Percentiles rank a stretch among this genome's conserved stretches.
Evolutionary conservation across 2,329 filamentous ascomycete species (phyloP).

Genomic region (Colletotrichum gloeosporioides): DNA sequence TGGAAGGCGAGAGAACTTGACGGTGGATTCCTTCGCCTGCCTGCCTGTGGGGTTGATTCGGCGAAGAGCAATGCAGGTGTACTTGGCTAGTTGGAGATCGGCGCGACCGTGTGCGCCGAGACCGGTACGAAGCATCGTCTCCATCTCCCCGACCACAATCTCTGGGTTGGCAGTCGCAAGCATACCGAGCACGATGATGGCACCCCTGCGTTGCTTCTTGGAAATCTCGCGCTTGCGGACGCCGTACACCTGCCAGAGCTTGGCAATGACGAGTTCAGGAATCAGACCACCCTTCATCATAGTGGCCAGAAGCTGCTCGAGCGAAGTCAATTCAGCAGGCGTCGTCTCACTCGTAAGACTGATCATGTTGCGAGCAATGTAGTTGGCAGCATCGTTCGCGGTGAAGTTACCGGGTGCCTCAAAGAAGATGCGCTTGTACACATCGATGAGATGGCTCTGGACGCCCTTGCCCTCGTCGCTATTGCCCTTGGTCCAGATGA

Average conservation of each 20-base stretch:
- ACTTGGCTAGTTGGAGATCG: slow-evolving; percentile 90
- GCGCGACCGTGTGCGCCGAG: slow-evolving; percentile 79
- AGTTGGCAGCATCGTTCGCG: slow-evolving; percentile 90
- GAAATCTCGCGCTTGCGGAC: slow-evolving; percentile 94
- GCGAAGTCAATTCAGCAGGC: slow-evolving; percentile 90
- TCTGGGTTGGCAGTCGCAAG: slow-evolving; percentile 90
- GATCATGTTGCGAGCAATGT: slow-evolving; percentile 98
- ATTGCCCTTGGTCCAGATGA: slow-evolving; percentile 99
- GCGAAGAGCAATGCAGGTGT: slow-evolving; percentile 90
- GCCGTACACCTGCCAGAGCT: slow-evolving; percentile 97
- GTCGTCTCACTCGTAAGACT: slow-evolving; percentile 96
- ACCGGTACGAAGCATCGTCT: slow-evolving; percentile 90
- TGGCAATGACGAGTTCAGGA: slow-evolving; percentile 83
- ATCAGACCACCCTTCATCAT: slow-evolving; percentile 97
- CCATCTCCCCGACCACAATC: slow-evolving; percentile 93
- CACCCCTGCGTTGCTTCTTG: slow-evolving; percentile 84
- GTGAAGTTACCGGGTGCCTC: slow-evolving; percentile 90
- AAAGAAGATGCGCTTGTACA: slow-evolving; percentile 95
- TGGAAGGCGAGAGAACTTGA: slow-evolving; percentile 77
- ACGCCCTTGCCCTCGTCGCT: slow-evolving; percentile 99
- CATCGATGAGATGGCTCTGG: slow-evolving; percentile 94
- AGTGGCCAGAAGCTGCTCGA: slow-evolving; percentile 92
- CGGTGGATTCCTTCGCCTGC: slow-evolving; percentile 73
- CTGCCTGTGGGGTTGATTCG: slow-evolving; percentile 88
- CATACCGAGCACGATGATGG: slow-evolving; percentile 98